Conservation (phyloP, 1,284 basidiomycete species). For the Melampsora larici-populina region DNA sequence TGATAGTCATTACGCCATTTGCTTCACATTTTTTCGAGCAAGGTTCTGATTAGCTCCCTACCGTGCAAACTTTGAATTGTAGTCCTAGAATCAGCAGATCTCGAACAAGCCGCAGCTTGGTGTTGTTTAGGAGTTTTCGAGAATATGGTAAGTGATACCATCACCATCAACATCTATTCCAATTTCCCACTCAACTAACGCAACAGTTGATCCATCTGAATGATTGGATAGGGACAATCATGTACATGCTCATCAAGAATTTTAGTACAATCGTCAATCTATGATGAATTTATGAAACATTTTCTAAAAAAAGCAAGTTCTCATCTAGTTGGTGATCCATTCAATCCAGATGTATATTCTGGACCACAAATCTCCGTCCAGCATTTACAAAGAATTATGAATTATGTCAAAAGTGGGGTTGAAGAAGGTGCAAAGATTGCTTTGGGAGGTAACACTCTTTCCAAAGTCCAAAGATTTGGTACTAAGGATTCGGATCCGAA, state of each 20-base stretch:
- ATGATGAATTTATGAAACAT: conserved; percentile 58
- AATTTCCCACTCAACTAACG: conserved; percentile 3
- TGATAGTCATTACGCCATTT: too few relatives aligned
- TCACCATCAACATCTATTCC: conserved; percentile 18
- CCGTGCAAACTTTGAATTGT: background rate
- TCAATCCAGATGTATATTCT: conserved; percentile 67
- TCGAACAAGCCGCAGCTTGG: conserved; percentile 75
- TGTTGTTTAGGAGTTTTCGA: conserved; percentile 41
- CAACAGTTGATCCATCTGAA: conserved; percentile 13
- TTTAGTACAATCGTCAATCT: conserved; percentile 70
- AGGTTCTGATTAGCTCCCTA: too few relatives aligned
- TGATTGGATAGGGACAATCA: conserved; percentile 1
- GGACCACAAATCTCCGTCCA: conserved; percentile 66
- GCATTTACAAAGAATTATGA: conserved; percentile 88
- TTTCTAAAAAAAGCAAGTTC: conserved; percentile 64
- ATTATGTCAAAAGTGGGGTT: conserved; percentile 81
- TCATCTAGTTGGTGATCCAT: conserved; percentile 73
- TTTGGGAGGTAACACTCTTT: conserved; percentile 63
- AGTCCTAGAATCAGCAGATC: conserved; percentile 63
- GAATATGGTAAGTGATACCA: conserved; percentile 31
- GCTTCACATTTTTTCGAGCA: too few relatives aligned
- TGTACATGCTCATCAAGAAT: conserved; percentile 63
- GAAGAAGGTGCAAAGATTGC: conserved; percentile 75
- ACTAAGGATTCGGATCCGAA: background rate
- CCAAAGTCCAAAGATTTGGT: too few relatives aligned